A percentile compares a stretch with the other conserved stretches of the same genome.
phyloP scores from a whole-genome alignment of 805 yeast species.

The Spathaspora passalidarum region DNA sequence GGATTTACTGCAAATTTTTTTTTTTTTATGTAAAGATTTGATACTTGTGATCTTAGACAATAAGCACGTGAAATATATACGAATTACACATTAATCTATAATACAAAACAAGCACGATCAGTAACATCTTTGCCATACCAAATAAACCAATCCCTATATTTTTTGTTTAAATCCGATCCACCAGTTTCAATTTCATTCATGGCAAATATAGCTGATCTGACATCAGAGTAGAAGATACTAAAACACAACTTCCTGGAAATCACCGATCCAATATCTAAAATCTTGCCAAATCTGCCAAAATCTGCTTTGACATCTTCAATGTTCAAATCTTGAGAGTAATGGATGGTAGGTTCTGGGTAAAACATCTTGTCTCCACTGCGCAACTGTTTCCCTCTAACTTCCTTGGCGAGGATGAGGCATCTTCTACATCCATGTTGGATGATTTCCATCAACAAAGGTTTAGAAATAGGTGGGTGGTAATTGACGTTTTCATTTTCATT shows the following conservation, averaged over 20 bases:
- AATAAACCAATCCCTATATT: conserved; percentile 58
- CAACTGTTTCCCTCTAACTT: conserved; percentile 18
- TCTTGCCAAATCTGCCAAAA: conserved; percentile 54
- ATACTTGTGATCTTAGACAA: neutral
- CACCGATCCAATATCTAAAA: conserved; percentile 63
- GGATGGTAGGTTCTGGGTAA: conserved; percentile 43
- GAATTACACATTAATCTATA: no score
- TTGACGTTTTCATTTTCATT: conserved; percentile 20
- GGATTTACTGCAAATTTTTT: conserved; percentile 3
- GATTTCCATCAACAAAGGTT: conserved; percentile 29
- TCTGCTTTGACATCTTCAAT: conserved; percentile 44
- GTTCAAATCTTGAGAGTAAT: conserved; percentile 44
- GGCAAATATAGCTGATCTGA: conserved; percentile 58
- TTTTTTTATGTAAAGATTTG: neutral
- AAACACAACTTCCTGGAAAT: conserved; percentile 63
- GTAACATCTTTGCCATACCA: conserved; percentile 69
- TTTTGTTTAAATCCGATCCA: conserved; percentile 34
- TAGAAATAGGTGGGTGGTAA: conserved; percentile 16
- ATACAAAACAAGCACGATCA: conserved; percentile 47
- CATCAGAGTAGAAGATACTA: conserved; percentile 56
- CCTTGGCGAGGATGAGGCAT: conserved; percentile 42
- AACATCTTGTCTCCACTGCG: conserved; percentile 21
- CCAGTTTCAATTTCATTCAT: conserved; percentile 40
- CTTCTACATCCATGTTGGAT: conserved; percentile 50
- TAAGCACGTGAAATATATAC: neutral